These are phyloP conservation scores for Calonectria hongkongensis DNA, from an alignment of 2,329 filamentous ascomycete genomes.

Conservation along the genomic window DNA sequence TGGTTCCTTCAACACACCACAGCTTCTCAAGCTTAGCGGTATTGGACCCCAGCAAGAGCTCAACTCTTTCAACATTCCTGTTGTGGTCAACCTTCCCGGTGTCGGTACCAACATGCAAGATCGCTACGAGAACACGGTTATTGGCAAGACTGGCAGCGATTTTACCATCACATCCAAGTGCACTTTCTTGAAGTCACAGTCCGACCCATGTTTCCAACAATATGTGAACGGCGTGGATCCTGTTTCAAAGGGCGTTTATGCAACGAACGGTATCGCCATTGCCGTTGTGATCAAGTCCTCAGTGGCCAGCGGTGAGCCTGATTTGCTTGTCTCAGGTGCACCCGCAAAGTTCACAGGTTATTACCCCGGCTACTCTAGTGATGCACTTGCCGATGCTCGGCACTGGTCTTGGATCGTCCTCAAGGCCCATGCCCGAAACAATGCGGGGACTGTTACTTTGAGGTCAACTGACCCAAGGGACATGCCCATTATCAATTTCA, in stretches of 20 bases:
- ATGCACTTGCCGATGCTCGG: slow-evolving; percentile 65
- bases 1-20: slow-evolving; percentile 72
- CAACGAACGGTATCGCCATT: slow-evolving; percentile 71
- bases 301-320: slow-evolving; percentile 63
- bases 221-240: slow-evolving; percentile 57
- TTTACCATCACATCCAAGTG: slow-evolving; percentile 56
- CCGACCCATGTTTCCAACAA: slow-evolving; percentile 61
- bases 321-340: slow-evolving; percentile 73
- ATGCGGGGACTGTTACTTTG: slow-evolving; percentile 3
- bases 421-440: slow-evolving; percentile 64
- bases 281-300: slow-evolving; percentile 64
- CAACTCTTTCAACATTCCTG: slow-evolving; percentile 60
- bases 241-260: slow-evolving; percentile 56
- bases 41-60: slow-evolving; percentile 66
- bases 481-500: slow-evolving; percentile 18
- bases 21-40: slow-evolving; percentile 72
- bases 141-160: slow-evolving; percentile 52
- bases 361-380: slow-evolving; percentile 72
- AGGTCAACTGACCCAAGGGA: slow-evolving; percentile 5
- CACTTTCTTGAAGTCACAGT: slow-evolving; percentile 55
- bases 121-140: slow-evolving; percentile 67
- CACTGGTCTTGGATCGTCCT: slow-evolving; percentile 67
- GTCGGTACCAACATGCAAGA: slow-evolving; percentile 78
- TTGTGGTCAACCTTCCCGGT: slow-evolving; percentile 72
- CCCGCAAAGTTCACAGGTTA: slow-evolving; percentile 74